phyloP scores from a whole-genome alignment of 1,284 basidiomycete species.

The Microbotryomycetes sp. region DNA sequence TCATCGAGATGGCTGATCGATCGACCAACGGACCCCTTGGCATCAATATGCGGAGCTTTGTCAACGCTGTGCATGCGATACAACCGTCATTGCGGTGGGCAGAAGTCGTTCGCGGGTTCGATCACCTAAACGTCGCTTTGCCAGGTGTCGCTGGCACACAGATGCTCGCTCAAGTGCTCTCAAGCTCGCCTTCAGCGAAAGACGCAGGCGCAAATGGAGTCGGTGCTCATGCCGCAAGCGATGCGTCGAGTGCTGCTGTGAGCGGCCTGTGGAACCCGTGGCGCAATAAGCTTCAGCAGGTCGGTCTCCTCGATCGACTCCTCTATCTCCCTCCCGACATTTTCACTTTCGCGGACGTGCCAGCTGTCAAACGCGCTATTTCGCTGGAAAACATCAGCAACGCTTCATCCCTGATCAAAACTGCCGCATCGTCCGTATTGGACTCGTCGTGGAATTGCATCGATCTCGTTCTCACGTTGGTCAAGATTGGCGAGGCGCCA shows the following conservation, averaged over 20 bases:
- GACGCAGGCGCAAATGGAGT: too few species aligned
- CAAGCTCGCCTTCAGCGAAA: conserved; percentile 6
- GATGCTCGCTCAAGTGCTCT: conserved; percentile 57
- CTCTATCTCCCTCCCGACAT: conserved; percentile 77
- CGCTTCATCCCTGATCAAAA: conserved; percentile 67
- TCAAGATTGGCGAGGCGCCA: conserved; percentile 60
- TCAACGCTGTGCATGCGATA: conserved; percentile 26
- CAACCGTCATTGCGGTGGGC: conserved; percentile 52
- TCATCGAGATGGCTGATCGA: conserved; percentile 23
- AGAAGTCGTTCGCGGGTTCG: conserved; percentile 67
- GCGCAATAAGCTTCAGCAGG: conserved; percentile 77
- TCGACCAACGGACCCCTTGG: conserved; percentile 19
- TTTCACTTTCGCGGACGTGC: conserved; percentile 81
- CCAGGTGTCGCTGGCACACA: conserved; percentile 44
- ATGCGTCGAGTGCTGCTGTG: too few species aligned
- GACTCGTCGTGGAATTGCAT: conserved; percentile 89
- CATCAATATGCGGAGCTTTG: conserved; percentile 14
- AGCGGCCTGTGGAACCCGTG: conserved; percentile 50
- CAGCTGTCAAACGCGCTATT: conserved; percentile 64
- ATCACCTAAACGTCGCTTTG: conserved; percentile 66
- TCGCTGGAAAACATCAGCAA: conserved; percentile 76
- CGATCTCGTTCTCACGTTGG: conserved; percentile 83
- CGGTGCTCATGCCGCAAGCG: too few species aligned
- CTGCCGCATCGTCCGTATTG: conserved; percentile 75
- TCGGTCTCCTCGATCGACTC: conserved; percentile 78